These are phyloP conservation scores for Epichloe coenophiala DNA, from an alignment of 2,329 filamentous ascomycete genomes.

Conservation along the genomic window DNA sequence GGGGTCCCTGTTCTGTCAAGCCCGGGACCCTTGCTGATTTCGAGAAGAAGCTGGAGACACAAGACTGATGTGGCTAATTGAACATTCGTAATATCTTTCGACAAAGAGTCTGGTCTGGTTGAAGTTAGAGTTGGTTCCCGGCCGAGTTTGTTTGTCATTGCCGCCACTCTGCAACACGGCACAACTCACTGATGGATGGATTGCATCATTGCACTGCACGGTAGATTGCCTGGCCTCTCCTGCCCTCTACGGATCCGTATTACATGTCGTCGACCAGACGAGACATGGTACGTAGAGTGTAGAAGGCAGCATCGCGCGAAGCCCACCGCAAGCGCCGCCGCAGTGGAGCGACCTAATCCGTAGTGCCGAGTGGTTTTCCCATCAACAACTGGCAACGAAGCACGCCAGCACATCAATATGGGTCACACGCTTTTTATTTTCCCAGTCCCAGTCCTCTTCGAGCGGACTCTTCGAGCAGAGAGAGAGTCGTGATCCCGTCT, in stretches of 20 bases:
- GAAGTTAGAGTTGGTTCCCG: neutral
- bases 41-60: neutral
- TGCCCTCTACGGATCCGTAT: too few species aligned
- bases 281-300: too few species aligned
- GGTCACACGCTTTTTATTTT: slow-evolving; percentile 37
- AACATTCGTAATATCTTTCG: neutral
- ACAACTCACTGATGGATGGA: neutral
- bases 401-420: slow-evolving; percentile 85
- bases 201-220: neutral
- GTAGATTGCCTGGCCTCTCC: too few species aligned
- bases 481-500: too few species aligned
- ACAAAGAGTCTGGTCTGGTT: neutral
- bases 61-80: neutral
- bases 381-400: slow-evolving; percentile 74
- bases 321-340: slow-evolving; percentile 32
- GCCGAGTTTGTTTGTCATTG: neutral
- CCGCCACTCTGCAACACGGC: neutral
- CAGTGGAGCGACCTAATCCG: slow-evolving; percentile 51
- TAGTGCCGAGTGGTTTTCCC: slow-evolving; percentile 42
- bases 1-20: neutral
- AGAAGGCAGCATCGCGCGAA: neutral
- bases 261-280: too few species aligned
- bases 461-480: slow-evolving; percentile 31
- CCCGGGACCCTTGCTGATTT: neutral
- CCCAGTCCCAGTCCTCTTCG: slow-evolving; percentile 12